Evolutionary conservation across 495 filamentous ascomycete genomes (phyloP).

Genomic region (Podospora conica): DNA sequence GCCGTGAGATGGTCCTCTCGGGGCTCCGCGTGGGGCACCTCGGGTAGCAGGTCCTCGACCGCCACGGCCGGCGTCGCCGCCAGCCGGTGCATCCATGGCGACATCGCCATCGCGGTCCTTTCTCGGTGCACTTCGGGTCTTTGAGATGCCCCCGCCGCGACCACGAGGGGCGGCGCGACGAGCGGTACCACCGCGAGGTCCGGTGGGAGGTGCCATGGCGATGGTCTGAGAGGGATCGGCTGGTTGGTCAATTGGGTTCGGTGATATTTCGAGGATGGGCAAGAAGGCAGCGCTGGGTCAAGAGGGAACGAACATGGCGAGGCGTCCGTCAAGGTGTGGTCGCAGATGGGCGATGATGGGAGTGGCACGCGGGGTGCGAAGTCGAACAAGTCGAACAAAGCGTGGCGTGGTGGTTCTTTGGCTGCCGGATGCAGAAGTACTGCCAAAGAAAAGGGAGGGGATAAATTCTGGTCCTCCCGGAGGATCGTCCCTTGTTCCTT

Average conservation of each 20-base stretch:
- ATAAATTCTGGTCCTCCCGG: not conserved
- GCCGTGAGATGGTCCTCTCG: not conserved
- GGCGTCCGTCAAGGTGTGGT: no score
- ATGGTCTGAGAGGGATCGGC: not conserved
- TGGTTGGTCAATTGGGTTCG: not conserved
- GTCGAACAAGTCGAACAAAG: not conserved
- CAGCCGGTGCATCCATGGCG: constrained; percentile 58
- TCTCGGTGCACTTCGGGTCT: constrained; percentile 48
- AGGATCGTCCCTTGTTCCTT: not conserved
- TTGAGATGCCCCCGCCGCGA: constrained; percentile 60
- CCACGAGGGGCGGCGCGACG: not conserved
- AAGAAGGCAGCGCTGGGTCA: not conserved
- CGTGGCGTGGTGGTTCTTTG: not conserved
- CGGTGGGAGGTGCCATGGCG: constrained; percentile 39
- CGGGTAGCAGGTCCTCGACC: constrained; percentile 9
- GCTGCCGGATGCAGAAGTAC: not conserved
- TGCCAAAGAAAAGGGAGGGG: not conserved
- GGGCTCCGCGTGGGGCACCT: constrained; percentile 8
- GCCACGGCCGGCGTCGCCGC: constrained; percentile 23
- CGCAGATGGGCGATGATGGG: no score
- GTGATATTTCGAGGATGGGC: not conserved
- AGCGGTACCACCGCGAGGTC: constrained; percentile 22
- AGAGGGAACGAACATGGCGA: not conserved
- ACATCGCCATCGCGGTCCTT: constrained; percentile 79
- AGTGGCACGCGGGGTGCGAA: not conserved